Conservation (phyloP, 192 early-diverging fungal genomes). For the Gonapodya sp. region DNA sequence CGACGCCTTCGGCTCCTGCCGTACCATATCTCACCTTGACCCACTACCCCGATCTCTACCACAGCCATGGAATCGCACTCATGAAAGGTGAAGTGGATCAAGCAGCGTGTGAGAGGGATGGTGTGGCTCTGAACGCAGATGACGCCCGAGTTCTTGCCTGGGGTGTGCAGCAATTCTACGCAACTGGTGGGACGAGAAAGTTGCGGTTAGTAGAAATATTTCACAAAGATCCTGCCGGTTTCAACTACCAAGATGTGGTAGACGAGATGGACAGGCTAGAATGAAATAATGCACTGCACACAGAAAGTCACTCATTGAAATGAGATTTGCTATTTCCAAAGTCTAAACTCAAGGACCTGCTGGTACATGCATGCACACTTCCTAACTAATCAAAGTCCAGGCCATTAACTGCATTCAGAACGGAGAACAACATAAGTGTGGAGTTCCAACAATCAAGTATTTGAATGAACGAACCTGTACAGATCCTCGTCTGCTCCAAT, state of each 20-base stretch:
- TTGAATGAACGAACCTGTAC: no score
- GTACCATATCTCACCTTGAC: constrained; percentile 7
- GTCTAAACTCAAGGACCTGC: background rate
- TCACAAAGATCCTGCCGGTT: background rate
- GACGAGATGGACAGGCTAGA: background rate
- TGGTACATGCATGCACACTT: background rate
- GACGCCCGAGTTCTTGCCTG: background rate
- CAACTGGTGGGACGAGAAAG: background rate
- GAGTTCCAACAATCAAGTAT: no score
- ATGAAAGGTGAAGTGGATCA: constrained; percentile 2
- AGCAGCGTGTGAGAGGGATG: background rate
- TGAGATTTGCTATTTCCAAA: background rate
- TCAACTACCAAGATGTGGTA: background rate
- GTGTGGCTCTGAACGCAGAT: background rate
- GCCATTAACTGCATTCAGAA: no score
- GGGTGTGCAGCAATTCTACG: background rate
- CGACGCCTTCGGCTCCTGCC: background rate
- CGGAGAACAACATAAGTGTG: no score
- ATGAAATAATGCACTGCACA: background rate
- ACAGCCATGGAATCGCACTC: background rate
- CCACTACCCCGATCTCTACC: background rate
- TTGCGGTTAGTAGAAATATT: background rate
- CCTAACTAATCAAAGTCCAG: no score
- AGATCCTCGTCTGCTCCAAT: constrained; percentile 66
- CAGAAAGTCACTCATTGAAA: background rate